A percentile compares a stretch with the other conserved stretches of the same genome.
Evolutionary conservation across 2,329 filamentous ascomycete species (phyloP).

Genomic region (Aureobasidium namibiae): DNA sequence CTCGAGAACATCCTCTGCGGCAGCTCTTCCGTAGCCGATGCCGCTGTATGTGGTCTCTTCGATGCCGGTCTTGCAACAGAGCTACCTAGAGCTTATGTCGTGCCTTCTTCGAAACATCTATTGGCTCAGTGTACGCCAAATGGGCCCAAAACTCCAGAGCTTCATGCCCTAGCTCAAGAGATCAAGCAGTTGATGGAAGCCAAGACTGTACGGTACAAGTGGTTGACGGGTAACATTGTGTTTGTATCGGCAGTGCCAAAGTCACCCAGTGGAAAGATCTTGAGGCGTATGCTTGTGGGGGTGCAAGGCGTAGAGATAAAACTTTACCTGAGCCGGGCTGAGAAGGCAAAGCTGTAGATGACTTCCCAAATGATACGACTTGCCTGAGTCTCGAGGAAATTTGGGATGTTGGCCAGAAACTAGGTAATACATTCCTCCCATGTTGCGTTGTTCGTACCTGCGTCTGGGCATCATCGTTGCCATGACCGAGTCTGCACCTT

Average conservation of each 20-base stretch:
- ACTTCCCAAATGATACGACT: neutral
- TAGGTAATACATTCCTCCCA: no score
- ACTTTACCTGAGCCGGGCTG: constrained; percentile 26
- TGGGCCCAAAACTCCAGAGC: constrained; percentile 29
- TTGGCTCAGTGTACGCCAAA: constrained; percentile 26
- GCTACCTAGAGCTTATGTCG: constrained; percentile 20
- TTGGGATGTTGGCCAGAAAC: no score
- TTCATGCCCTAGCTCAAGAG: constrained; percentile 28
- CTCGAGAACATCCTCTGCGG: constrained; percentile 24
- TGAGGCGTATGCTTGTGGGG: constrained; percentile 29
- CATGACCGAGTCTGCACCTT: no score
- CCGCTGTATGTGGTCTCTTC: constrained; percentile 20
- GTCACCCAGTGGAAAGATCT: constrained; percentile 25
- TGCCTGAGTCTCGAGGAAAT: neutral
- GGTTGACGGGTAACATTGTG: constrained; percentile 26
- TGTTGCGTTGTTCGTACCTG: no score
- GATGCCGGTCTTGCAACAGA: constrained; percentile 18
- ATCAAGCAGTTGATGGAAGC: constrained; percentile 36
- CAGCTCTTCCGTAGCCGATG: constrained; percentile 21
- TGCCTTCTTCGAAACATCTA: constrained; percentile 7
- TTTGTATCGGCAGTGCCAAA: constrained; percentile 26
- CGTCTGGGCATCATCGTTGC: no score
- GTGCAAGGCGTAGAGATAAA: constrained; percentile 26
- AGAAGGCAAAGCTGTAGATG: constrained; percentile 33
- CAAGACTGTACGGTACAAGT: constrained; percentile 41